These are phyloP conservation scores for Clarireedia hainanense DNA, from an alignment of 2,329 filamentous ascomycete genomes.

Conservation along the genomic window DNA sequence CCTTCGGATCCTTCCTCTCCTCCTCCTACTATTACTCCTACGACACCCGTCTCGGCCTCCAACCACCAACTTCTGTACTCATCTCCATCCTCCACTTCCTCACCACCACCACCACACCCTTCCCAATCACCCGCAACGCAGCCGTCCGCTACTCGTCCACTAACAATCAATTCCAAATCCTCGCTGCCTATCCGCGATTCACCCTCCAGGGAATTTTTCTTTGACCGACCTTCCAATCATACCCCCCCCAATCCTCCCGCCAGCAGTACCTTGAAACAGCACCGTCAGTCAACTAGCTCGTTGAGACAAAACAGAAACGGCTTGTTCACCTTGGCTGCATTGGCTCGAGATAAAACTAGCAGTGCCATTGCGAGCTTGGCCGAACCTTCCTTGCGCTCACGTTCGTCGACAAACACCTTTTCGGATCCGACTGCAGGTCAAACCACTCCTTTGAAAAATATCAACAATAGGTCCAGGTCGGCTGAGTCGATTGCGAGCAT, in stretches of 20 bases:
- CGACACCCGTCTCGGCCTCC: neutral
- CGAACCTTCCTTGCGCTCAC: constrained; percentile 21
- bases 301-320: constrained; percentile 20
- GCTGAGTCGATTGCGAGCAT: constrained; percentile 5
- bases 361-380: constrained; percentile 27
- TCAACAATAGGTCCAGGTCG: constrained; percentile 5
- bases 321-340: constrained; percentile 25
- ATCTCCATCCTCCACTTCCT: neutral
- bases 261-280: constrained; percentile 3
- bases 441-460: constrained; percentile 7
- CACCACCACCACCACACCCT: neutral
- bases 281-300: constrained; percentile 24
- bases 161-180: constrained; percentile 2
- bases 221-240: constrained; percentile 8
- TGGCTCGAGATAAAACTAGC: constrained; percentile 28
- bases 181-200: constrained; percentile 3
- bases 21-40: neutral
- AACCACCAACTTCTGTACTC: neutral
- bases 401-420: constrained; percentile 20
- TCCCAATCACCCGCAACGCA: neutral
- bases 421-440: neutral
- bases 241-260: no score
- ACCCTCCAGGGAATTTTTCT: neutral
- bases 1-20: neutral
- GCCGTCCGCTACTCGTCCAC: neutral